These are phyloP conservation scores for Rubia tinctorum DNA, from an alignment of 305 asterid genomes.

Conservation along the genomic window DNA sequence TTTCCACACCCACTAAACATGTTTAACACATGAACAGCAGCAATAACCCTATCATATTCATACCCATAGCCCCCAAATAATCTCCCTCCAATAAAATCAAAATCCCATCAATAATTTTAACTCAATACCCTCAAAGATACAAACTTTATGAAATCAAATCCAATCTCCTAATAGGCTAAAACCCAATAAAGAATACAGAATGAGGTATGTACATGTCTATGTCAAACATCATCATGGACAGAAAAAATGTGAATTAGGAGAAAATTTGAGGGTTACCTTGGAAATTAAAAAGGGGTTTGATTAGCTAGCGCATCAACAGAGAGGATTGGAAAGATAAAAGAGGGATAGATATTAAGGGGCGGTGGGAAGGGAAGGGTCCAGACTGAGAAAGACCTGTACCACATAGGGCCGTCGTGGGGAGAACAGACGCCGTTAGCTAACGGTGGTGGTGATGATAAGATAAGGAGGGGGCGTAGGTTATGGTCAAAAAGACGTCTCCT, in stretches of 20 bases:
- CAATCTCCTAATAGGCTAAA: slow-evolving; percentile 5
- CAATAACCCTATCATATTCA: background rate
- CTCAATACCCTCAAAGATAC: slow-evolving; percentile 4
- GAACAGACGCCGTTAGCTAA: slow-evolving; percentile 28
- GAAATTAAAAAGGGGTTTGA: background rate
- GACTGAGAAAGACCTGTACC: slow-evolving; percentile 22
- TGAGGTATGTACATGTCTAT: background rate
- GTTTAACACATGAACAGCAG: background rate
- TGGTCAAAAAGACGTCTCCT: slow-evolving; percentile 17
- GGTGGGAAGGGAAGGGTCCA: slow-evolving; percentile 11
- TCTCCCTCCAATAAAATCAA: background rate
- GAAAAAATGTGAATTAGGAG: background rate
- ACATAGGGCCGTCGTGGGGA: slow-evolving; percentile 22
- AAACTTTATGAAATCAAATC: background rate
- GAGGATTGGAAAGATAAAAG: background rate
- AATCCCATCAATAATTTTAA: background rate
- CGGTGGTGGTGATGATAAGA: slow-evolving; percentile 27
- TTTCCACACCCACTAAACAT: background rate
- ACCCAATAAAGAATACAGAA: background rate
- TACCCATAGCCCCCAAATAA: background rate
- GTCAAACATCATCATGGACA: background rate
- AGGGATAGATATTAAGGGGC: background rate
- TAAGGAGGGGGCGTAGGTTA: background rate
- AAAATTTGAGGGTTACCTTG: slow-evolving; percentile 12
- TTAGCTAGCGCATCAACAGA: background rate